phyloP scores from a whole-genome alignment of 208 protist species.

The Acanthamoeba royreba region DNA sequence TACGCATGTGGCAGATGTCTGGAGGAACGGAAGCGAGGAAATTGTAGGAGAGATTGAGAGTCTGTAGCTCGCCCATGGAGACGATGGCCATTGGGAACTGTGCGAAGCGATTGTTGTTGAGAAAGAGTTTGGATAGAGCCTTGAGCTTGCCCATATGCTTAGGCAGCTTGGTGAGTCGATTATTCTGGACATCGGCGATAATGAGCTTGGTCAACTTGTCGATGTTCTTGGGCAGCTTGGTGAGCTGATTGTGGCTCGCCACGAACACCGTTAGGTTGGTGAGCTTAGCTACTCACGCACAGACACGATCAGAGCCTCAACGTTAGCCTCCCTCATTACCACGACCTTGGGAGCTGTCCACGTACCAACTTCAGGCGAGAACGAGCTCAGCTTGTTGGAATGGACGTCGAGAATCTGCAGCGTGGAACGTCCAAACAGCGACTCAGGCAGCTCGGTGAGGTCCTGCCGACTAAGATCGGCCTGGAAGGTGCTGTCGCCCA shows the following conservation, averaged over 20 bases:
- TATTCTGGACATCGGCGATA: constrained; percentile 1
- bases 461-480: constrained; percentile 3
- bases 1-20: neutral
- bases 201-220: constrained; percentile 30
- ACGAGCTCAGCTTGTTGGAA: neutral
- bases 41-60: constrained; percentile 38
- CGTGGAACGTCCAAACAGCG: neutral
- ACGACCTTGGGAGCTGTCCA: neutral
- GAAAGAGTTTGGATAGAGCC: constrained; percentile 20
- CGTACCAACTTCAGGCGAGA: neutral
- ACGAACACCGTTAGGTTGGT: constrained; percentile 33
- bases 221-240: neutral
- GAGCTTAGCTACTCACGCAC: neutral
- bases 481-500: constrained; percentile 36
- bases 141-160: neutral
- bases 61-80: neutral
- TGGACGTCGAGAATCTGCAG: constrained; percentile 32
- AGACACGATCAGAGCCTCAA: neutral
- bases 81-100: neutral
- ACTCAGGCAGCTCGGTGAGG: neutral
- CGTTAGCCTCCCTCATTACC: neutral
- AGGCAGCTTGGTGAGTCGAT: constrained; percentile 9
- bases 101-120: constrained; percentile 1
- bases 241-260: constrained; percentile 10
- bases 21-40: neutral